A percentile compares a stretch with the other conserved stretches of the same genome.
Evolutionary conservation across 2,329 filamentous ascomycete genomes (phyloP).

Genomic region (Venturia asperata): DNA sequence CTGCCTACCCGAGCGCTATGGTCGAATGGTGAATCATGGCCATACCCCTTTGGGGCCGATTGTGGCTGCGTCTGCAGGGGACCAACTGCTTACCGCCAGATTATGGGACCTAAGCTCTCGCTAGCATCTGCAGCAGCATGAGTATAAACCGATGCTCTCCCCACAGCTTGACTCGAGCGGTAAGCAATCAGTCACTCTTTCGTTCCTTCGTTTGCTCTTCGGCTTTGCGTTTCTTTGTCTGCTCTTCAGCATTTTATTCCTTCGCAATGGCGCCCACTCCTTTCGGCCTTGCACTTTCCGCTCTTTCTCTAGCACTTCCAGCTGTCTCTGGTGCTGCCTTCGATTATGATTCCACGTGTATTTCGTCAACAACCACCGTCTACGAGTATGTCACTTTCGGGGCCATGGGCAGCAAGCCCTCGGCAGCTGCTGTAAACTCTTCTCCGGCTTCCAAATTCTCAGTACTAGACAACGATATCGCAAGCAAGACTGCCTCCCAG

Average conservation of each 20-base stretch:
- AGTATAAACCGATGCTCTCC: slow-evolving; percentile 3
- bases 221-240: slow-evolving; percentile 5
- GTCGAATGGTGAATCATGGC: not conserved
- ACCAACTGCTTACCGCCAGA: slow-evolving; percentile 4
- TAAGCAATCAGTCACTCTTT: slow-evolving; percentile 9
- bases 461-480: not conserved
- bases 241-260: slow-evolving; percentile 13
- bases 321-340: slow-evolving; percentile 8
- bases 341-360: slow-evolving; percentile 13
- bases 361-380: slow-evolving; percentile 16
- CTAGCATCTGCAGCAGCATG: not conserved
- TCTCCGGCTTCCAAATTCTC: slow-evolving; percentile 11
- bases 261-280: slow-evolving; percentile 10
- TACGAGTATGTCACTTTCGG: slow-evolving; percentile 16
- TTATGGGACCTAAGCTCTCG: not conserved
- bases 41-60: not conserved
- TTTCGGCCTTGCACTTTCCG: slow-evolving; percentile 16
- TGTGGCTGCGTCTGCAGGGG: slow-evolving; percentile 1
- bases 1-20: not conserved
- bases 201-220: slow-evolving; percentile 6
- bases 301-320: slow-evolving; percentile 11
- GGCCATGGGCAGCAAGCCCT: not conserved
- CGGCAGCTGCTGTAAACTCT: not conserved
- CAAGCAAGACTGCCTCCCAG: not conserved
- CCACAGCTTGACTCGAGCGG: not conserved